Percentiles rank a stretch among this genome's conserved stretches.
phyloP scores from a whole-genome alignment of 2,329 filamentous ascomycete species.

The Ceratocystis lukuohia region DNA sequence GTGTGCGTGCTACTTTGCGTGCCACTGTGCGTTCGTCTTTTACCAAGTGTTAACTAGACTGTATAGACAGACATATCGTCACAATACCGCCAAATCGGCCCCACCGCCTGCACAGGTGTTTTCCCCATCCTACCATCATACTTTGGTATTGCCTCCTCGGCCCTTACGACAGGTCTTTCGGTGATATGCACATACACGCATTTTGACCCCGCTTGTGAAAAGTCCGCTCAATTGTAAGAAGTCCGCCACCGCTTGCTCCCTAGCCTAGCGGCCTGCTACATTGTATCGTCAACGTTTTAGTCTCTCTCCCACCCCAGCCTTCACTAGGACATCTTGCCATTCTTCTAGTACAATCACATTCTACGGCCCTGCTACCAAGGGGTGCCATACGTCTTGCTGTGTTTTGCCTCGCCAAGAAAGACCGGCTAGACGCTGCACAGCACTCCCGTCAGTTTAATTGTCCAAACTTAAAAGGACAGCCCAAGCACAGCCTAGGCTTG shows the following conservation, averaged over 20 bases:
- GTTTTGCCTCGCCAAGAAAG: too few relatives aligned
- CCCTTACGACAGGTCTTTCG: neutral
- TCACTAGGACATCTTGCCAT: neutral
- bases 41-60: neutral
- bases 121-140: neutral
- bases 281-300: neutral
- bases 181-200: neutral
- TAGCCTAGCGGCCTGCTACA: neutral
- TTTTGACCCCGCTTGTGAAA: neutral
- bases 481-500: neutral
- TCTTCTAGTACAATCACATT: neutral
- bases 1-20: too few relatives aligned
- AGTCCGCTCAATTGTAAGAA: neutral
- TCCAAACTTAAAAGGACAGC: too few relatives aligned
- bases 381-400: too few relatives aligned
- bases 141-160: neutral
- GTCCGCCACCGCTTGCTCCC: neutral
- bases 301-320: neutral
- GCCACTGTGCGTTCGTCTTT: too few relatives aligned
- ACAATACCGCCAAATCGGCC: too few relatives aligned
- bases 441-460: too few relatives aligned
- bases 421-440: too few relatives aligned
- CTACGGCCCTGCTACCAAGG: neutral
- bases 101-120: neutral
- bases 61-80: neutral